Base-by-base conservation (phyloP, 139 green algal species). In the Picochlorum sp. region DNA sequence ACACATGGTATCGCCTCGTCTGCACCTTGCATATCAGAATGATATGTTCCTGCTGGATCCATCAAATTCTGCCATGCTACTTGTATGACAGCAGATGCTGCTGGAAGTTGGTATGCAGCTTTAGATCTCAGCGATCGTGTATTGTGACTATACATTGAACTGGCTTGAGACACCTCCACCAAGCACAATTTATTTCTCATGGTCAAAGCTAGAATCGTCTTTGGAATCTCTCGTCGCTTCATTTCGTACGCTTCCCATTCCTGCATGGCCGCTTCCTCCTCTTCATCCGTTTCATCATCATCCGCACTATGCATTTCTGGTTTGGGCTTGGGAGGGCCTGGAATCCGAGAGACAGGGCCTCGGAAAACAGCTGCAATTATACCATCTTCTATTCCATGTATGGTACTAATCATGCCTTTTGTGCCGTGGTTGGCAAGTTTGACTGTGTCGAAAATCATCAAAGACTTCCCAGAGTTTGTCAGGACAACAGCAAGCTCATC, bases 1-100 rank as follows among this genome's bases (percentile, higher is more conserved):
- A 50, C 68, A 2, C 60, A 50, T 1, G 65, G 31, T 5, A 63
- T 45, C 4, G 51, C 67, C 7, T 47, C 45, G 9, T 10, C 54
- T 9, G 60, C 70, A 11, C 44, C 60, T 31, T 71, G 44, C 26
- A 65, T 24, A 41, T 69, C 60, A 37, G 9, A 13, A 54, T 77
- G 64, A 24, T 69, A 72, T 37, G 49, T 24, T 16, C 58, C 65
- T 30, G 49, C 51, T 18, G 49, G 31, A 15, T 71, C 67, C n/a
- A 68, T n/a, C 59, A 84, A 71, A 15, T 60, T 65, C 51, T 84
- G 78, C 78, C 78, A 84, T 4, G 71, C 68, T 45, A 83, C 60
- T 73, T 81, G 69, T 50, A 81, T 13, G n/a, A 82, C 23, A 37
- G 60, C 44, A 49, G 77, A 68, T 11, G 59, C 52, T 21, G 50